These are phyloP conservation scores for Marchantia paleacea DNA, from an alignment of 225 moss, liverwort and hornwort genomes.

Conservation along the genomic window DNA sequence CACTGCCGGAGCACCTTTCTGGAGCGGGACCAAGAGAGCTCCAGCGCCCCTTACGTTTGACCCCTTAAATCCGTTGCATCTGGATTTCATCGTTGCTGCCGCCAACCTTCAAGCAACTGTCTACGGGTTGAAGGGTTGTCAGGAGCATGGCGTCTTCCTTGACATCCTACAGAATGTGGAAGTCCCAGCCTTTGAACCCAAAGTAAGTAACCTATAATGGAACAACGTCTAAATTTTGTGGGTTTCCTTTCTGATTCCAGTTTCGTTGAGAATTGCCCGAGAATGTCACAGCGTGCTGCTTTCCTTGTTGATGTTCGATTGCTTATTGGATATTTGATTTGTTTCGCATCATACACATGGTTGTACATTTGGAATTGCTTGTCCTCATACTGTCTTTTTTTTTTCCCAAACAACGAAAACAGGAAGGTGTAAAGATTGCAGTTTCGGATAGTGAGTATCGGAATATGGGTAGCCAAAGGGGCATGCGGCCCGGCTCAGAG, in stretches of 20 bases:
- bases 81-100: conserved; percentile 91
- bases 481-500: conserved; percentile 40
- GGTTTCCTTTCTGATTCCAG: neutral
- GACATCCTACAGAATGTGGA: conserved; percentile 73
- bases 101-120: conserved; percentile 97
- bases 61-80: conserved; percentile 65
- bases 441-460: conserved; percentile 78
- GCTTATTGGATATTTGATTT: neutral
- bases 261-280: neutral
- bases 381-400: neutral
- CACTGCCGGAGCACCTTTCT: conserved; percentile 89
- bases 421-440: conserved; percentile 95
- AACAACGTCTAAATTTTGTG: neutral
- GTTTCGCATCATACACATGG: neutral
- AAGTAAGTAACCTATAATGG: conserved; percentile 37
- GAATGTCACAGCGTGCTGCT: neutral
- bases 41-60: conserved; percentile 76
- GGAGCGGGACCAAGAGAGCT: conserved; percentile 97
- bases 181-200: conserved; percentile 79
- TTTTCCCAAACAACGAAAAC: neutral
- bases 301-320: neutral
- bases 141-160: conserved; percentile 68
- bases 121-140: conserved; percentile 93
- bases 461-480: conserved; percentile 50
- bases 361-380: too few species aligned